These are phyloP conservation scores for Dactylellina leptospora DNA, from an alignment of 2,329 filamentous ascomycete genomes.

Conservation along the genomic window DNA sequence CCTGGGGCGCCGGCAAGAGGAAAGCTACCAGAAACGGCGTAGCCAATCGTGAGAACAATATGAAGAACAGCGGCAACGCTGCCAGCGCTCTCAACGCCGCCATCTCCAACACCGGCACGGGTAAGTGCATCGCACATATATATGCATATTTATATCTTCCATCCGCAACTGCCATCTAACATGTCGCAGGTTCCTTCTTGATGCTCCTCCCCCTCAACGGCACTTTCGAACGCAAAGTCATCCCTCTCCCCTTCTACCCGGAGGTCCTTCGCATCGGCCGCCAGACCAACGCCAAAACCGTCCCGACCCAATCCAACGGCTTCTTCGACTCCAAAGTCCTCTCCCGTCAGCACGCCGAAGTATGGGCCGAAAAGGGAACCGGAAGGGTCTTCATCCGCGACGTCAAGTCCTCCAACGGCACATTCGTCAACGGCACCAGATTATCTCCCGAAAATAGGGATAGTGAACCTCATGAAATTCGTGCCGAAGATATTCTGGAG, in stretches of 20 bases:
- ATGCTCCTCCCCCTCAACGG: conserved; percentile 88
- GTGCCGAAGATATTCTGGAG: conserved; percentile 90
- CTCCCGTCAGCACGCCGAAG: conserved; percentile 93
- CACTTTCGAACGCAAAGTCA: conserved; percentile 96
- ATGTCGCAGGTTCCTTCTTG: conserved; percentile 76
- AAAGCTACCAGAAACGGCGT: conserved; percentile 60
- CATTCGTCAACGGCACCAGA: conserved; percentile 92
- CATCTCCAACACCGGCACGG: conserved; percentile 59
- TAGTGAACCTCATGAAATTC: conserved; percentile 91
- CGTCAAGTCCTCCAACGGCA: conserved; percentile 98
- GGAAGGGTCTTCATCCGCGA: conserved; percentile 96
- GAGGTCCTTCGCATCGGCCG: conserved; percentile 93
- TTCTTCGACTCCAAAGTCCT: conserved; percentile 99
- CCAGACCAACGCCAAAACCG: conserved; percentile 95
- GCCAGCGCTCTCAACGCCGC: conserved; percentile 49
- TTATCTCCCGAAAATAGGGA: conserved; percentile 94
- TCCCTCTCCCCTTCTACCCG: conserved; percentile 89
- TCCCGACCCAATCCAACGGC: conserved; percentile 88
- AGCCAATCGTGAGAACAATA: conserved; percentile 58
- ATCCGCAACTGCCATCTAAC: too few relatives aligned
- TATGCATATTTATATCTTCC: conserved; percentile 61
- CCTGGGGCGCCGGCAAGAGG: conserved; percentile 62
- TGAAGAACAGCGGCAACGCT: conserved; percentile 47
- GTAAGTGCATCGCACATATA: conserved; percentile 68
- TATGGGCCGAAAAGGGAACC: conserved; percentile 79